Base-by-base conservation (phyloP, 805 yeast species). In the Kluyveromyces siamensis region DNA sequence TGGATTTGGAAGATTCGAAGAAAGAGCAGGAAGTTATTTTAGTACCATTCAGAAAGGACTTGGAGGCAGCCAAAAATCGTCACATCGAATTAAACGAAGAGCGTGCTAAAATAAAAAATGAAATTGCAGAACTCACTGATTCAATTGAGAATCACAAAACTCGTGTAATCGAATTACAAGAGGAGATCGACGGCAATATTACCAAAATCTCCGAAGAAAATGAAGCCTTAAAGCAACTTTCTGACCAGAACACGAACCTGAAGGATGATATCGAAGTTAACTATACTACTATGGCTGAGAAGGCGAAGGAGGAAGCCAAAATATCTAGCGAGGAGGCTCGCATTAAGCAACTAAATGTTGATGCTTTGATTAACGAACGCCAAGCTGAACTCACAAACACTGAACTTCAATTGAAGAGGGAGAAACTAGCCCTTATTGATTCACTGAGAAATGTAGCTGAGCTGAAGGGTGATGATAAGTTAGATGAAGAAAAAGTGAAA, bases 371-470 rank as follows among this genome's bases (percentile, higher is more conserved):
- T 50, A 66, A 68, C 46, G 62, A 64, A 46, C 65, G 68, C 45
- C 69, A 67, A 49, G 63, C 63, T 50, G 69, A 69, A 48, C 61
- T 66, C 42, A 59, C 67, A 37, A 56, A 56, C 33, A 56, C 68
- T 6, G 68, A 69, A 45, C 54, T 70, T 38, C 68, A 64, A 43
- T 52, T 71, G 48, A 70, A 66, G 52, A 67, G 55, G 59, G 69
- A 60, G 56, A 69, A 62, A 56, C 62, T 53, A 57, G 56, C 21
- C 56, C 58, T 37, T 50, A 50, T 64, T 27, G 67, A 66, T 10
- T 67, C 68, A 39, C 74, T 72, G 65, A 65, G 64, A 52, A 57
- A 65, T 40, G 63, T 71, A 45, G 66, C 75, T 11, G 75, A 72
- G 55, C 65, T 63, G n/a, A 56, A 56, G 19, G 66, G 66, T 39